A percentile compares a stretch with the other conserved stretches of the same genome.
These are phyloP conservation scores for Fusarium succisae DNA, from an alignment of 2,329 filamentous ascomycete genomes.

Conservation along the genomic window DNA sequence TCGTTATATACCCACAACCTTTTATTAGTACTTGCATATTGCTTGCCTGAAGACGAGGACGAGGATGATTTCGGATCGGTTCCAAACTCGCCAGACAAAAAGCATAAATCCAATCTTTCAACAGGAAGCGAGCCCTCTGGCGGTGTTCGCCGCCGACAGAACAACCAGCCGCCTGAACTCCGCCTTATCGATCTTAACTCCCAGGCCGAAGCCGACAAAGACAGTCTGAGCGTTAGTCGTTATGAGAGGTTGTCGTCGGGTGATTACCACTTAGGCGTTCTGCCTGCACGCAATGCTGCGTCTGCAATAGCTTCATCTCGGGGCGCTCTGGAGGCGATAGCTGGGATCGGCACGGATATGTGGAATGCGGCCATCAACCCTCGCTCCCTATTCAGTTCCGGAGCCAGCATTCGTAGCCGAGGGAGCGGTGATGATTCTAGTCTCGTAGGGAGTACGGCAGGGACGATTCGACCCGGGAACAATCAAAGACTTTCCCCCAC, in stretches of 20 bases:
- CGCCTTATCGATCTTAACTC: slow-evolving; percentile 89
- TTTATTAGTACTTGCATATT: slow-evolving; percentile 90
- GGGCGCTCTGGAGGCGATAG: slow-evolving; percentile 80
- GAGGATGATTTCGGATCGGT: slow-evolving; percentile 37
- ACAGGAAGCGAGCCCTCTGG: slow-evolving; percentile 67
- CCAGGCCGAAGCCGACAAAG: slow-evolving; percentile 87
- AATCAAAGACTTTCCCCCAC: slow-evolving; percentile 45
- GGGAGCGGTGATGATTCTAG: slow-evolving; percentile 70
- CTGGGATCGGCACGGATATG: slow-evolving; percentile 77
- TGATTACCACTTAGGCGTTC: slow-evolving; percentile 89
- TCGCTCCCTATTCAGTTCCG: slow-evolving; percentile 85
- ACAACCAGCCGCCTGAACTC: slow-evolving; percentile 86
- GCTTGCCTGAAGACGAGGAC: slow-evolving; percentile 75
- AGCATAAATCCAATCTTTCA: slow-evolving; percentile 56
- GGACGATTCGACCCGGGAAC: slow-evolving; percentile 42
- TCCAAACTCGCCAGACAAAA: slow-evolving; percentile 43
- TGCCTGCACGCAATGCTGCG: slow-evolving; percentile 77
- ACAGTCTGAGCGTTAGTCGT: slow-evolving; percentile 84
- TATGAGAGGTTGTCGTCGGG: slow-evolving; percentile 86
- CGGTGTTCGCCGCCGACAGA: slow-evolving; percentile 75
- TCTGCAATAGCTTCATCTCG: slow-evolving; percentile 71
- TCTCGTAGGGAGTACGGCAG: slow-evolving; percentile 52
- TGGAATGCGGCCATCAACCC: slow-evolving; percentile 94
- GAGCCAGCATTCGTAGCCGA: slow-evolving; percentile 76
- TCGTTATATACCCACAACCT: slow-evolving; percentile 94